Evolutionary conservation across 805 yeast species (phyloP), one percentile per base, ranked within the genome.

Genomic region (Debaryomyces maramus): DNA sequence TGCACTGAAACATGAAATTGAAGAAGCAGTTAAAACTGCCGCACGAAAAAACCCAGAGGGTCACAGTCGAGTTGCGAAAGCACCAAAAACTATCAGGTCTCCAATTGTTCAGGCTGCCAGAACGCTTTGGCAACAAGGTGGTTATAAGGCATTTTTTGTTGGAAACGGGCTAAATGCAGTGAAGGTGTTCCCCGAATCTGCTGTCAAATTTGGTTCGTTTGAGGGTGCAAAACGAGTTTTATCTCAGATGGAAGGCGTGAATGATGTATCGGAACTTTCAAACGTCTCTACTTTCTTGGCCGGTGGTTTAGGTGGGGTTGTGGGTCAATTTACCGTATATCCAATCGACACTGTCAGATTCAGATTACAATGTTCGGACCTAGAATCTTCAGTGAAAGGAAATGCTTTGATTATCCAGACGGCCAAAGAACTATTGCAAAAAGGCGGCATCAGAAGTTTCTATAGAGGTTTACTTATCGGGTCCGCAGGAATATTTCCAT

Each of bases 301-400:
- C 16, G 99, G 99, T 64, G 99, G 99, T 34, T 59, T 93, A 31
- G 99, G 97, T 31, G 99, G 99, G 56, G 95, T 93, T 41, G 78
- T 83, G 17, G 85, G 97, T 0, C 99, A 93, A 61, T 80, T 90
- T 53, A 76, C 93, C 0, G 96, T 90, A 3, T 93, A 93, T 60
- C 99, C 99, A 6, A 83, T 93, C 10, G 99, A 93, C 64, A 93
- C 99, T 0, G 70, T 93, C 38, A 93, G 93, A 61, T 93, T 87
- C 62, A 77, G 99, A 53, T 73, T 93, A 33, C 99, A 93, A 61
- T 93, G 98, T 65, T 95, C 95, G 6, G 81, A 90, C 22, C 68
- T 87, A 36, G 87, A 83, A 47, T 74, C 81, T 3, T 63, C 70
- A 13, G 54, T 78, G 3, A 75, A 72, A 47, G 95, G 96, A 2